phyloP scores from a whole-genome alignment of 176 grass and related monocot genomes.

The Aegilops sharonensis region DNA sequence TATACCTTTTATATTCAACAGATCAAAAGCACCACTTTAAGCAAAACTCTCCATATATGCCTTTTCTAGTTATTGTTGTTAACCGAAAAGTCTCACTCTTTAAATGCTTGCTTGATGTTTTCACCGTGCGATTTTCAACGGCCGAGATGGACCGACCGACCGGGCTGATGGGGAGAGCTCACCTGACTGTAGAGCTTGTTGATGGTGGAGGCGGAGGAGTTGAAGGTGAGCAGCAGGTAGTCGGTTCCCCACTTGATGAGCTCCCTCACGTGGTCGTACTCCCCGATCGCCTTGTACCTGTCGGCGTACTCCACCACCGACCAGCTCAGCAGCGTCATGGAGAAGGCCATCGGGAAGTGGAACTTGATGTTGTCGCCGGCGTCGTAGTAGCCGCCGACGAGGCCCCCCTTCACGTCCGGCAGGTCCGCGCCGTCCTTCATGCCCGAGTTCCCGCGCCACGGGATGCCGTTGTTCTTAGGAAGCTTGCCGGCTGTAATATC shows the following conservation, averaged over 20 bases:
- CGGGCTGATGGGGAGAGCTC: neutral
- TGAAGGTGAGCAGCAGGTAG: constrained; percentile 91
- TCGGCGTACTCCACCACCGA: constrained; percentile 87
- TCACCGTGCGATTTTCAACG: neutral
- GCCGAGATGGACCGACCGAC: neutral
- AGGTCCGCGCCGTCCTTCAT: constrained; percentile 57
- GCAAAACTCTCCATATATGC: neutral
- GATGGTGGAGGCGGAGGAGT: constrained; percentile 74
- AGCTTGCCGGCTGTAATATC: constrained; percentile 61
- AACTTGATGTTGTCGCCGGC: constrained; percentile 99
- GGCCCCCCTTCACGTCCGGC: constrained; percentile 67
- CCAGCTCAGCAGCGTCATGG: constrained; percentile 96
- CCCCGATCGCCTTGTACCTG: constrained; percentile 86
- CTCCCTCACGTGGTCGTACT: constrained; percentile 88
- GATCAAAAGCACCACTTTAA: neutral
- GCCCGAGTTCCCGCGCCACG: constrained; percentile 76
- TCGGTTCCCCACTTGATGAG: constrained; percentile 97
- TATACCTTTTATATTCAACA: neutral
- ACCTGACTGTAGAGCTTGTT: constrained; percentile 81
- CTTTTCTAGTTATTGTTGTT: neutral
- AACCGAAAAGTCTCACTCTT: neutral
- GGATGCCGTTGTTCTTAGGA: constrained; percentile 84
- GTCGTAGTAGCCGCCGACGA: constrained; percentile 95
- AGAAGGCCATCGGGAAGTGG: constrained; percentile 97
- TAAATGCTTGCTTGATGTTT: neutral